Percentiles rank a stretch among this genome's conserved stretches.
Conservation (phyloP, 345 rosid genomes). For the Euphorbia tirucalli region DNA sequence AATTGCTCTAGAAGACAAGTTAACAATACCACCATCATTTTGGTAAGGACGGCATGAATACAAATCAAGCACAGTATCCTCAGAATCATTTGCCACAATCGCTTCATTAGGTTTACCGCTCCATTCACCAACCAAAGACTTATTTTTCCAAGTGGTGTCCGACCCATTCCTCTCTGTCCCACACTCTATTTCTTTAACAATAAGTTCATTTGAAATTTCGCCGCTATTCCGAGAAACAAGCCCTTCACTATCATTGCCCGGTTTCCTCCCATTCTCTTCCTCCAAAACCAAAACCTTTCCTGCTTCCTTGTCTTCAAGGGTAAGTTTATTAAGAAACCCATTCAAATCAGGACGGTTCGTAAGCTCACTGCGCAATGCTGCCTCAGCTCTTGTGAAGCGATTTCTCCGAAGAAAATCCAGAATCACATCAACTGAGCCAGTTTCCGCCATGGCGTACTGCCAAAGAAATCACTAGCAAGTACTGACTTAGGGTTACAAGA, state of each 20-base stretch:
- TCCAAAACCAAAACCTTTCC: constrained; percentile 32
- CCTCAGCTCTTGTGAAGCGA: constrained; percentile 86
- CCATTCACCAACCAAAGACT: constrained; percentile 43
- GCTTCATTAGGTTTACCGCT: constrained; percentile 40
- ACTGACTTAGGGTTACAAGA: constrained; percentile 10
- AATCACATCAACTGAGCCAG: constrained; percentile 66
- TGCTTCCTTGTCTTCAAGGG: constrained; percentile 48
- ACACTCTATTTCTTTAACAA: constrained; percentile 84
- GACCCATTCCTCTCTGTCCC: constrained; percentile 61
- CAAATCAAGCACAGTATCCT: constrained; percentile 49
- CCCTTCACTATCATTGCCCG: constrained; percentile 26
- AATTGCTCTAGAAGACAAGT: constrained; percentile 42
- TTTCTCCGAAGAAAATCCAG: constrained; percentile 75
- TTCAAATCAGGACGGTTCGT: constrained; percentile 63
- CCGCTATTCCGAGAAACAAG: constrained; percentile 41
- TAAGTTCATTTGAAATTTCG: constrained; percentile 69
- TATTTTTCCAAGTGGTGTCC: constrained; percentile 56
- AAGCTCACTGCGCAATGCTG: constrained; percentile 88
- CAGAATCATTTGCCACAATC: constrained; percentile 39
- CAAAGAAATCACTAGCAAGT: constrained; percentile 18
- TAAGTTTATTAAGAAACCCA: constrained; percentile 63
- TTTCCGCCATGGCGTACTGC: constrained; percentile 57
- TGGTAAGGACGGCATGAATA: constrained; percentile 50
- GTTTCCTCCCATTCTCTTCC: constrained; percentile 39
- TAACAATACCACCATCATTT: constrained; percentile 36